Percentiles rank a stretch among this genome's conserved stretches.
These are phyloP conservation scores for Durusdinium trenchii DNA, from an alignment of 73 alveolate genomes.

Conservation along the genomic window DNA sequence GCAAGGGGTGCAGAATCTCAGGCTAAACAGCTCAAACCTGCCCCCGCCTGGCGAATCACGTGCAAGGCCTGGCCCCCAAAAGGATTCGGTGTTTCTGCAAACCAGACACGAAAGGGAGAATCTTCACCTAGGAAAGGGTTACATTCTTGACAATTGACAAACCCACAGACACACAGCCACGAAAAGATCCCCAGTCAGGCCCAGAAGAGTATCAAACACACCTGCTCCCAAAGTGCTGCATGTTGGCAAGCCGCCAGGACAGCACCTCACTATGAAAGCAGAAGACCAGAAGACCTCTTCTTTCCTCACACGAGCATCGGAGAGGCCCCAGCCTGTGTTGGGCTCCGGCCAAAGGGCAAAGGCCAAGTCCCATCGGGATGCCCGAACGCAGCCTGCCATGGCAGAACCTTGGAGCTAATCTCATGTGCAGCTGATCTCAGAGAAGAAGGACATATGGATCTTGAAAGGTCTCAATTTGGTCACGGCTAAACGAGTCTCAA, in stretches of 20 bases:
- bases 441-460: not conserved
- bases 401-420: conserved; percentile 31
- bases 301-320: not conserved
- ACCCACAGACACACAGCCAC: no score
- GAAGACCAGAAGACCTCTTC: not conserved
- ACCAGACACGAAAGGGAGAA: no score
- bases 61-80: conserved; percentile 24
- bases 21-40: no score
- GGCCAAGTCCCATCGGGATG: conserved; percentile 54
- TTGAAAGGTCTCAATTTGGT: not conserved
- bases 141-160: no score
- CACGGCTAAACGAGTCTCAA: not conserved
- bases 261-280: not conserved
- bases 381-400: conserved; percentile 58
- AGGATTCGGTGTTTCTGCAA: no score
- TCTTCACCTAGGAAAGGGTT: no score
- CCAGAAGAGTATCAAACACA: no score
- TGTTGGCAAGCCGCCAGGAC: conserved; percentile 72
- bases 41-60: not conserved
- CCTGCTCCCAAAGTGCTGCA: conserved; percentile 68
- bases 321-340: not conserved
- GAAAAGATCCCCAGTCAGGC: no score
- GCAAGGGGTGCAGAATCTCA: no score
- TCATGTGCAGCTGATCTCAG: not conserved
- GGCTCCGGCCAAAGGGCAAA: not conserved